phyloP scores from a whole-genome alignment of 2,329 filamentous ascomycete species.

The Botrytis deweyae region DNA sequence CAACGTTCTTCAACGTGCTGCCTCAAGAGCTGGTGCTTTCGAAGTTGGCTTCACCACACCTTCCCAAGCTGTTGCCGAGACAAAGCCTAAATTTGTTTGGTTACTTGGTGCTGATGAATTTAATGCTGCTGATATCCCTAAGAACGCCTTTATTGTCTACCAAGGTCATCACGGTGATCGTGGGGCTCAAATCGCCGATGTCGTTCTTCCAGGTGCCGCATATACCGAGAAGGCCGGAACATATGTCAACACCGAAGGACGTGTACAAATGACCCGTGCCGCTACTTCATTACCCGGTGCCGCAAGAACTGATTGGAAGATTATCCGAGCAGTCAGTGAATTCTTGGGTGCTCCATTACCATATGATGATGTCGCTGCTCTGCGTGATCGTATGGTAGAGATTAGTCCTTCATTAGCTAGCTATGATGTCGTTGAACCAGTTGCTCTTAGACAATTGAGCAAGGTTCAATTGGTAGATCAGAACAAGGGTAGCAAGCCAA shows the following conservation, averaged over 20 bases:
- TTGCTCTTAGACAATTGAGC: conserved; percentile 70
- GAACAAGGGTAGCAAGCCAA: conserved; percentile 83
- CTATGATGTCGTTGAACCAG: conserved; percentile 88
- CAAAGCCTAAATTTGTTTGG: conserved; percentile 93
- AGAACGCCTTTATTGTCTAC: conserved; percentile 95
- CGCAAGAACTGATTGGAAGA: conserved; percentile 97
- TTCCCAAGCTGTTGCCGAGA: conserved; percentile 76
- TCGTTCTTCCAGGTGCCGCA: conserved; percentile 88
- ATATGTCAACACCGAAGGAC: conserved; percentile 96
- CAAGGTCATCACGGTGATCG: conserved; percentile 97
- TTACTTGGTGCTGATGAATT: conserved; percentile 94
- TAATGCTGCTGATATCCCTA: conserved; percentile 79
- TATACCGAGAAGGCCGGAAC: conserved; percentile 97
- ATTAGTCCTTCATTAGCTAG: conserved; percentile 86
- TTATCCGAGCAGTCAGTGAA: conserved; percentile 87
- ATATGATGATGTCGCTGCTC: conserved; percentile 86
- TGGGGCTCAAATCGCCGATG: conserved; percentile 88
- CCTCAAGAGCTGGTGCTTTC: conserved; percentile 88
- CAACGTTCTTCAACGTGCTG: conserved; percentile 92
- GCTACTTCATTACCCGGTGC: conserved; percentile 88
- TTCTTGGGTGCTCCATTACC: conserved; percentile 84
- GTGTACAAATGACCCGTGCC: conserved; percentile 88
- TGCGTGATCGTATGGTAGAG: conserved; percentile 92
- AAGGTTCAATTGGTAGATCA: conserved; percentile 95
- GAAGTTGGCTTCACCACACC: conserved; percentile 93